Evolutionary conservation across 1,139 yeast genomes (phyloP).

Genomic region (Casaregolazyma suthepensis): DNA sequence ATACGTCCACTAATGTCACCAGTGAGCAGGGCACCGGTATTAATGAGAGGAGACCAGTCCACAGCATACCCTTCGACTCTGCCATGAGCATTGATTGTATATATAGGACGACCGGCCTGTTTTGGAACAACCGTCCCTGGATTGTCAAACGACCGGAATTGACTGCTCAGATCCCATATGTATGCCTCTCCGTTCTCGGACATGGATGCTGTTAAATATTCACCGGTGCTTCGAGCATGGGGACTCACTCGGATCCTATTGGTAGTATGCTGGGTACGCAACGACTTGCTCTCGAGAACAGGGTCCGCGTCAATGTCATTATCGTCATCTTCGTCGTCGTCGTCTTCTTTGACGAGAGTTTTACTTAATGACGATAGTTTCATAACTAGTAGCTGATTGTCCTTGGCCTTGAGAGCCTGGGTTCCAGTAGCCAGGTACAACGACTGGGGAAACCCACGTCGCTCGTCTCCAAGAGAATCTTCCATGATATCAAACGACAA

Average conservation of each 20-base stretch:
- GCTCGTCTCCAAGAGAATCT: constrained; percentile 78
- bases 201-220: constrained; percentile 83
- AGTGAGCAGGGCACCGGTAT: constrained; percentile 73
- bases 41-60: constrained; percentile 89
- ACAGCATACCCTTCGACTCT: constrained; percentile 94
- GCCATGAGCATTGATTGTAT: constrained; percentile 86
- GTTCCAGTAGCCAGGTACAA: constrained; percentile 86
- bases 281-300: constrained; percentile 71
- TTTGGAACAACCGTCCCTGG: constrained; percentile 85
- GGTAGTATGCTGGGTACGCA: constrained; percentile 76
- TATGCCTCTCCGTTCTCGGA: constrained; percentile 86
- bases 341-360: constrained; percentile 78
- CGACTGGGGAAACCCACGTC: constrained; percentile 86
- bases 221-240: constrained; percentile 67
- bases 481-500: constrained; percentile 84
- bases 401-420: constrained; percentile 82
- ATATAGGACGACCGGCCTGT: constrained; percentile 68
- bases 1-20: constrained; percentile 89
- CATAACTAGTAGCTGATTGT: constrained; percentile 80
- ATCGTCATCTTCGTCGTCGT: constrained; percentile 67
- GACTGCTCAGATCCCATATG: constrained; percentile 76
- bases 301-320: constrained; percentile 81
- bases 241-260: constrained; percentile 87
- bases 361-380: constrained; percentile 76
- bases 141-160: constrained; percentile 73